Evolutionary conservation across 495 filamentous ascomycete genomes (phyloP), one percentile per base, ranked within the genome.

Genomic region (Penicillium verhagenii): DNA sequence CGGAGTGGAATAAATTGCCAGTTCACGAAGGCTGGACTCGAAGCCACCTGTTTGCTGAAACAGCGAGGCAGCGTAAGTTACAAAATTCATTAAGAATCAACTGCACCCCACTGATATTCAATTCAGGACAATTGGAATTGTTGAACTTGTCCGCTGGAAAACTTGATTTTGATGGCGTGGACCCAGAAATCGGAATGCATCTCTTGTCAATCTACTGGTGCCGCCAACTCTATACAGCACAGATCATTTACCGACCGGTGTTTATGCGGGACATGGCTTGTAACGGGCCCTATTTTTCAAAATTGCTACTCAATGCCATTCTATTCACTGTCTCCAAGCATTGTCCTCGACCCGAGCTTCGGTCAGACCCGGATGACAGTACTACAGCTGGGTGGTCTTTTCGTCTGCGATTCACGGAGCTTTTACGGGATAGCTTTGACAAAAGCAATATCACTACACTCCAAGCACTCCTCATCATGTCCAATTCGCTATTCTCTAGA

Each of bases 231-330:
- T 67, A 70, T 24, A 67, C 67, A 21, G 65, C 65, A 9, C 61
- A 68, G 42, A 68, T 70, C 14, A 70, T 61, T 10, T 68, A 70
- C 21, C 63, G 67, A 5, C 65, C 67, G 4, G 60, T 52, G 0
- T 70, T 70, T 53, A 70, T 70, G 67, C 58, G 67, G 3, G 67
- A 70, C 20, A 70, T 70, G 67, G 67, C 67, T 23, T 71, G 62
- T 29, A 52, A 59, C 1, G 78, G 78, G 1, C 73, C 73, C 2
- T 77, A 79, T 38, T 78, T 75, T 45, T 75, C 72, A 2, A 75
- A 72, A 44, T 50, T 80, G 0, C 67, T 79, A 0, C 61, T 79
- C 0, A 79, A 79, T 50, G 74, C 77, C 6, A 78, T 81, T 6
- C 73, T 72, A 21, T 79, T 72, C 46, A 64, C 56, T 0, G 68